A percentile compares a stretch with the other conserved stretches of the same genome.
phyloP scores from a whole-genome alignment of 305 asterid genomes.

The Rubia peregrina region DNA sequence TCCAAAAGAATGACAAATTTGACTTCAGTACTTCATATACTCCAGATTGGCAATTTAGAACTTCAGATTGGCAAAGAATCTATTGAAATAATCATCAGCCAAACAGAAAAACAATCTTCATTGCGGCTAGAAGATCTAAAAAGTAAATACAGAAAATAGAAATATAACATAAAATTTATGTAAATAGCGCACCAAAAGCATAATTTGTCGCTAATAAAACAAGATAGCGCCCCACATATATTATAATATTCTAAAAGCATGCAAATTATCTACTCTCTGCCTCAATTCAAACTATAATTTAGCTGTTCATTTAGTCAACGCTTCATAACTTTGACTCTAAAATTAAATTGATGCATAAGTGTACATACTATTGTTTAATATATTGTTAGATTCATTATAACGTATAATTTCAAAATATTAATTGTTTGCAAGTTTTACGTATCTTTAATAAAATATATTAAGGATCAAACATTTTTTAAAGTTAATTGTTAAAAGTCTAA shows the following conservation, averaged over 20 bases:
- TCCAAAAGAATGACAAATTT: conserved; percentile 37
- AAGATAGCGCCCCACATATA: not conserved
- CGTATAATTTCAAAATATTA: too few relatives aligned
- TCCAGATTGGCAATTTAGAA: not conserved
- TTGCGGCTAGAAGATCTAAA: not conserved
- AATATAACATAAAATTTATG: not conserved
- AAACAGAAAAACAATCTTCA: not conserved
- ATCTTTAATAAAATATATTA: too few relatives aligned
- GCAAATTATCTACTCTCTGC: too few relatives aligned
- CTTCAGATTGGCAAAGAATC: conserved; percentile 8
- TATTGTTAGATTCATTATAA: too few relatives aligned
- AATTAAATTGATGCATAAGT: too few relatives aligned
- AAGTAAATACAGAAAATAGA: not conserved
- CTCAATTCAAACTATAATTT: too few relatives aligned
- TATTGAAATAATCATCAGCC: not conserved
- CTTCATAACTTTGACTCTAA: too few relatives aligned
- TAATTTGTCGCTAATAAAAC: conserved; percentile 11
- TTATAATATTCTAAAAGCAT: not conserved
- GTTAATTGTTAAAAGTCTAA: too few relatives aligned
- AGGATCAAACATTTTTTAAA: too few relatives aligned
- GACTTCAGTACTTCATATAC: conserved; percentile 22
- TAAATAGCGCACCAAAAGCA: conserved; percentile 10
- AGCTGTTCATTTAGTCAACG: too few relatives aligned
- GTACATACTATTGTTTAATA: too few relatives aligned
- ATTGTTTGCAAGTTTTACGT: too few relatives aligned